Evolutionary conservation across 345 rosid genomes (phyloP).

Genomic region (Psidium friedrichsthalianum): DNA sequence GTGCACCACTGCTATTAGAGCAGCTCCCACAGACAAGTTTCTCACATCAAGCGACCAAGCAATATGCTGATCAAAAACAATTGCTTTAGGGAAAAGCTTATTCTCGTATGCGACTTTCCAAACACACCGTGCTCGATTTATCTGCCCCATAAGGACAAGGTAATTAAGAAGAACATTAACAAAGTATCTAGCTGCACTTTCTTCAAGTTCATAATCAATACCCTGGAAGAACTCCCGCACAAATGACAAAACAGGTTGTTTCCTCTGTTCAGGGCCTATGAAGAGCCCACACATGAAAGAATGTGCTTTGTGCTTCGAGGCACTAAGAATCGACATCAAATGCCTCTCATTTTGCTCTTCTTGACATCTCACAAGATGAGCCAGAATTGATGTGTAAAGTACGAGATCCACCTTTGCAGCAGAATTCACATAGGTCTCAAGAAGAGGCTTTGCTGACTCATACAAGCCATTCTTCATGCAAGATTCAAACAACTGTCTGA

Average conservation of each 20-base stretch:
- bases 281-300: constrained; percentile 87
- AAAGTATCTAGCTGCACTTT: constrained; percentile 87
- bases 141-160: constrained; percentile 94
- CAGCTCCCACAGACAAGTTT: constrained; percentile 92
- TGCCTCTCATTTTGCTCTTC: constrained; percentile 85
- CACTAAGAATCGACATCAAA: constrained; percentile 75
- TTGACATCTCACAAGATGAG: constrained; percentile 83
- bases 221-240: constrained; percentile 91
- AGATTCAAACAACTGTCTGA: constrained; percentile 89
- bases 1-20: constrained; percentile 90
- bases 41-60: constrained; percentile 99
- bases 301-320: constrained; percentile 78
- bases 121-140: constrained; percentile 87
- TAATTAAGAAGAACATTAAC: constrained; percentile 92
- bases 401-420: constrained; percentile 87
- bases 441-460: constrained; percentile 88
- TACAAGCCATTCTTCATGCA: constrained; percentile 82
- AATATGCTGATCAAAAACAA: constrained; percentile 90
- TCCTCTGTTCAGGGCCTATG: constrained; percentile 89
- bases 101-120: constrained; percentile 98
- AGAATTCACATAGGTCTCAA: constrained; percentile 71
- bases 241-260: constrained; percentile 74
- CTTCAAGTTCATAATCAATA: constrained; percentile 86
- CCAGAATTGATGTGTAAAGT: constrained; percentile 92
- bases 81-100: constrained; percentile 95